A percentile compares a stretch with the other conserved stretches of the same genome.
Evolutionary conservation across 345 rosid species (phyloP).

Genomic region (Eucalyptus paniculata): DNA sequence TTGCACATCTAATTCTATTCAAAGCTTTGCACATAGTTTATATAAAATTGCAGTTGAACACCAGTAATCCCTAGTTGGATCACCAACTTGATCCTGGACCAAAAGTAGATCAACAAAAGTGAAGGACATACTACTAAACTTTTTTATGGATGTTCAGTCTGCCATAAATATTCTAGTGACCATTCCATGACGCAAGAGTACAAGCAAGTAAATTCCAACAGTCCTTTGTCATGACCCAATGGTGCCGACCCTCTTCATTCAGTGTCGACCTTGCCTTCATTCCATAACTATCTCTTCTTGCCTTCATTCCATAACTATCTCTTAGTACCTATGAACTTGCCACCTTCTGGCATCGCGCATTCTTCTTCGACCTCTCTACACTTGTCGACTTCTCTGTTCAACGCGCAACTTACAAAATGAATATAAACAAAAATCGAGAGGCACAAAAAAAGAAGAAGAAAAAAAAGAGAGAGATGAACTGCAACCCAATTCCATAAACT

Average conservation of each 20-base stretch:
- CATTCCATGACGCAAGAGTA: not conserved
- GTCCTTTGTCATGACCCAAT: not conserved
- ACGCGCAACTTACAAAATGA: rapidly evolving
- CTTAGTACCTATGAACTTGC: not conserved
- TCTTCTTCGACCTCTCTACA: not conserved
- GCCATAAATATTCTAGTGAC: not conserved
- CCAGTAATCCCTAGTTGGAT: not conserved
- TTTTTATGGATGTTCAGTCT: not conserved
- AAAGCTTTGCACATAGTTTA: rapidly evolving
- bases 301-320: too few species aligned
- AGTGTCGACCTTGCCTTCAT: not conserved
- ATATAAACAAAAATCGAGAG: not conserved
- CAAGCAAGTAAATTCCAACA: not conserved
- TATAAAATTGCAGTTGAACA: not conserved
- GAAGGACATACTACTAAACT: not conserved
- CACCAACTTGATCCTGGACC: not conserved
- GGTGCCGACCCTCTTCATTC: not conserved
- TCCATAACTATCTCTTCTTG: too few species aligned
- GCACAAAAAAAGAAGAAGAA: not conserved
- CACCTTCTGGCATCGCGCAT: not conserved
- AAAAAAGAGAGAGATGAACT: too few species aligned
- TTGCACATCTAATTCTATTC: rapidly evolving
- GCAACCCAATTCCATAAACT: not conserved
- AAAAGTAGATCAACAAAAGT: not conserved
- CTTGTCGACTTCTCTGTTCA: too few species aligned